These are phyloP conservation scores for Cicer cuneatum DNA, from an alignment of 306 rosid genomes.

Conservation along the genomic window DNA sequence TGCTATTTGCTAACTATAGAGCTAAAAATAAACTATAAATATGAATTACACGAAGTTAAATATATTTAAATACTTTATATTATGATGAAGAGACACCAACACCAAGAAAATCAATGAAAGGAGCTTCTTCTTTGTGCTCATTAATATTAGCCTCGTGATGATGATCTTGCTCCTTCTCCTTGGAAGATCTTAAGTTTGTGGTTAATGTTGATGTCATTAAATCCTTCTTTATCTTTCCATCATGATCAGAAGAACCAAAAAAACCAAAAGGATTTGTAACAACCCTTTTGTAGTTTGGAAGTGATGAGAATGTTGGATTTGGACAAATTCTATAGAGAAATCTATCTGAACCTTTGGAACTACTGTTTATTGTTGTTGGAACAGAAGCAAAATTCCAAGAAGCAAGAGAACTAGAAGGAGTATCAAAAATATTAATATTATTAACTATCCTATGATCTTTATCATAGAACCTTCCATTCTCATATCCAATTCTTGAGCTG, in stretches of 20 bases:
- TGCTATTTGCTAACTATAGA: constrained; percentile 42
- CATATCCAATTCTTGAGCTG: constrained; percentile 41
- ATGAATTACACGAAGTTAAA: constrained; percentile 42
- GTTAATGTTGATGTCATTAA: constrained; percentile 47
- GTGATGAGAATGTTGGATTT: constrained; percentile 41
- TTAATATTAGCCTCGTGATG: constrained; percentile 42
- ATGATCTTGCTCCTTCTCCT: constrained; percentile 51
- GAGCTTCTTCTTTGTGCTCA: constrained; percentile 58
- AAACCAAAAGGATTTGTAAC: constrained; percentile 54
- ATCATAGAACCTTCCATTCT: constrained; percentile 44
- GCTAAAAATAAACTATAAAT: constrained; percentile 34
- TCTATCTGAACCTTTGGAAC: constrained; percentile 49
- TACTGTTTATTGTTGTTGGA: constrained; percentile 16
- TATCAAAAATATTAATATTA: neutral
- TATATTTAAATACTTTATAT: constrained; percentile 45
- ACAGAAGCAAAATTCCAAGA: constrained; percentile 69
- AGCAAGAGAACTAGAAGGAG: constrained; percentile 45
- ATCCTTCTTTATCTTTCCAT: constrained; percentile 43
- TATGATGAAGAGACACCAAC: constrained; percentile 74
- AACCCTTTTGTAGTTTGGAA: constrained; percentile 55
- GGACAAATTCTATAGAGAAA: constrained; percentile 46
- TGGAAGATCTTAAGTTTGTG: constrained; percentile 42
- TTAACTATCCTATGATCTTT: constrained; percentile 34
- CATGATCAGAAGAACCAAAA: constrained; percentile 39
- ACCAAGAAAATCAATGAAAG: constrained; percentile 92